Conservation (phyloP, 768 basidiomycete genomes). For the Kwoniella bestiolae region DNA sequence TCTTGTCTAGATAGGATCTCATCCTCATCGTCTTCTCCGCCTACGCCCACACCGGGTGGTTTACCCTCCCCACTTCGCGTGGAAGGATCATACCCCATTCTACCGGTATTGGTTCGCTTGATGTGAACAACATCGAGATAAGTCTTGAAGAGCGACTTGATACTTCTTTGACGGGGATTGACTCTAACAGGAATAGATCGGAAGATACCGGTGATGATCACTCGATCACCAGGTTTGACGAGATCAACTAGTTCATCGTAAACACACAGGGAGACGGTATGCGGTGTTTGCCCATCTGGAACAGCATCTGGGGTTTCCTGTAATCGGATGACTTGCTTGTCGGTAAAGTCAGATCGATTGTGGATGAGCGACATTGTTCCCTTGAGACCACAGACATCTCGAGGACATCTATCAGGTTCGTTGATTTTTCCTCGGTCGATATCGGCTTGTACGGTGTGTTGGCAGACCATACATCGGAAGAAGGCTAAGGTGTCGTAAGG, state of each 20-base stretch:
- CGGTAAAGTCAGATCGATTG: conserved; percentile 95
- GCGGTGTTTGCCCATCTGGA: conserved; percentile 96
- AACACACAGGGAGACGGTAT: conserved; percentile 94
- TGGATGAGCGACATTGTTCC: conserved; percentile 95
- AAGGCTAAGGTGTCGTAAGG: conserved; percentile 69
- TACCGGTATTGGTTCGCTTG: conserved; percentile 67
- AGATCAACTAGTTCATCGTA: conserved; percentile 98
- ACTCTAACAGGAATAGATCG: conserved; percentile 92
- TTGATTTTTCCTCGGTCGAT: conserved; percentile 98
- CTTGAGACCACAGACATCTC: conserved; percentile 84
- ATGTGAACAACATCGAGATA: conserved; percentile 95
- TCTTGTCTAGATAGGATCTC: conserved; percentile 60
- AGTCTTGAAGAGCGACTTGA: conserved; percentile 97
- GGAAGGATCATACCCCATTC: conserved; percentile 76
- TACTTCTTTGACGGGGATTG: conserved; percentile 84
- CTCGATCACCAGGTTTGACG: conserved; percentile 91
- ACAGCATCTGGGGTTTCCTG: conserved; percentile 99
- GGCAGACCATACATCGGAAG: conserved; percentile 94
- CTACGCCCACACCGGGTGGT: conserved; percentile 71
- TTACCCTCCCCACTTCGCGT: conserved; percentile 68
- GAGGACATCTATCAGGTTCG: conserved; percentile 87
- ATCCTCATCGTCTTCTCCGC: conserved; percentile 67
- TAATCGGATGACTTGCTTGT: conserved; percentile 90
- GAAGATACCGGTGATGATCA: conserved; percentile 91
- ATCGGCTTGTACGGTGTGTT: conserved; percentile 94